Base-by-base conservation (phyloP, 2,329 filamentous ascomycete species). In the Podosphaera leucotricha region DNA sequence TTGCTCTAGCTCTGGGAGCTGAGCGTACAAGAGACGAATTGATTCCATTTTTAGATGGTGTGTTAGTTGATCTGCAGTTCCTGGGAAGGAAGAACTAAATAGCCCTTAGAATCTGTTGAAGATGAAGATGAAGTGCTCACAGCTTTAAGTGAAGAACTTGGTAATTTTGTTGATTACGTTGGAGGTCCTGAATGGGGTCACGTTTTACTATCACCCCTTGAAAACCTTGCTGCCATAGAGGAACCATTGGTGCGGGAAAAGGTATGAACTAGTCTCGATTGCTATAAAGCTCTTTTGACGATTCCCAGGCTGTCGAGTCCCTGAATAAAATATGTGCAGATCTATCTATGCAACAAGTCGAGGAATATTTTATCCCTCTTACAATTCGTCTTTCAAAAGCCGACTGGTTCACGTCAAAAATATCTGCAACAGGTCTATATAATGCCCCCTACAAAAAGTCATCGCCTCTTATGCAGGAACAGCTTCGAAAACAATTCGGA, bases 381-480 rank as follows among this genome's bases (percentile, higher is more conserved):
- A 86, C 86, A 47, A 75, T 92, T 58, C 84, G 90, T 59, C 81
- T 98, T 49, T 92, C 90, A 52, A 98, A 95, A 72, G 90, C 90
- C 64, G 90, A 98, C 66, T 98, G 90, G 90, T 98, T 98, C 64
- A 98, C 90, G 46, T 95, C 90, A 52, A 98, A 95, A 67, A 90
- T 98, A 52, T 98, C 90, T 26, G 90, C 87, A 49, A 93, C 87
- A 52, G 90, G 90, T 50, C 79, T 98, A 50, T 98, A 87, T 67
- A 90, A 82, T 60, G 75, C 77, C 41, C 87, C 90, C 51, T 98
- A 98, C 68, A 80, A 77, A 57, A 92, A 92, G 68, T 84, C 90
- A 47, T 80, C 84, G 45, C 72, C 79, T 43, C 71, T 77, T n/a
- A 75, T 86, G 53, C 90, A 98, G 65, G 84, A 93, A 65, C 79